These are phyloP conservation scores for Trichophyton verrucosum DNA, from an alignment of 2,329 filamentous ascomycete species.

Conservation along the genomic window DNA sequence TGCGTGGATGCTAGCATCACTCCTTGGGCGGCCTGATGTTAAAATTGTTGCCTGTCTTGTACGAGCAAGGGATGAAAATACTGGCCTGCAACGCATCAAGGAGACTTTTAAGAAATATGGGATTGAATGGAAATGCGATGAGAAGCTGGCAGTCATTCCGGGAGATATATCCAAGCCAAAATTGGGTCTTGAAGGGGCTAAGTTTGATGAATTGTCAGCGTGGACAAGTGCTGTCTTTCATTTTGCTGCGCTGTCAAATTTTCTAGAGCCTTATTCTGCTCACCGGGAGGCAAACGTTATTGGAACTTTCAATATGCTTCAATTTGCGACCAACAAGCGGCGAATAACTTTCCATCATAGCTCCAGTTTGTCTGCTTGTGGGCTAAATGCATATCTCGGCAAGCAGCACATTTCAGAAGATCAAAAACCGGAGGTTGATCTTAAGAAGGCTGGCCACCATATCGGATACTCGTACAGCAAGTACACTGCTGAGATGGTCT, in stretches of 20 bases:
- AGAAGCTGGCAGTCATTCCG: constrained; percentile 11
- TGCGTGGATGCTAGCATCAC: constrained; percentile 57
- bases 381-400: background rate
- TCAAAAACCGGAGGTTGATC: background rate
- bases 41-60: constrained; percentile 44
- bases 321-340: constrained; percentile 28
- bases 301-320: constrained; percentile 26
- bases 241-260: background rate
- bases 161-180: constrained; percentile 57
- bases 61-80: constrained; percentile 45
- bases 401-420: background rate
- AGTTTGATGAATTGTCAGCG: constrained; percentile 41
- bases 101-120: constrained; percentile 43
- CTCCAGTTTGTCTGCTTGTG: background rate
- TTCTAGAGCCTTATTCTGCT: background rate
- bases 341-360: constrained; percentile 18
- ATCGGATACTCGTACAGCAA: constrained; percentile 72
- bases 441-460: background rate
- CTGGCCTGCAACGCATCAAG: constrained; percentile 12
- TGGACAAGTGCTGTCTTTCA: constrained; percentile 5
- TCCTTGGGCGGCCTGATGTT: constrained; percentile 45
- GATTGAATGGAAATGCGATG: background rate
- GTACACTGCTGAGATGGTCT: constrained; percentile 56
- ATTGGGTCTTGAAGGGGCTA: constrained; percentile 24
- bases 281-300: background rate